Conservation (phyloP, 495 filamentous ascomycete genomes). For the Talaromyces adpressus region DNA sequence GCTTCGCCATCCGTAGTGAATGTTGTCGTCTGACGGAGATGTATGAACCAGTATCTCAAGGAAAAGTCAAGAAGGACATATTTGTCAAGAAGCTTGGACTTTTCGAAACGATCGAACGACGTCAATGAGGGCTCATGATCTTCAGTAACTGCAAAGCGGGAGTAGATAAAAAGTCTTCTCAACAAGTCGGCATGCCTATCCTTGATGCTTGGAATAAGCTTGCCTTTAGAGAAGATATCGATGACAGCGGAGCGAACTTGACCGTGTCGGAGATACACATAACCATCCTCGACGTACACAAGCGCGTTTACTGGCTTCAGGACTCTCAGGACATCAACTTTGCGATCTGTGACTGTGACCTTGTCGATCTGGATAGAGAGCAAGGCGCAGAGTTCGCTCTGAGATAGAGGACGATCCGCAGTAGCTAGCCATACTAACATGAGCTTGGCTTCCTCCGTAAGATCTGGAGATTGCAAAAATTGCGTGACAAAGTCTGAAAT, state of each 20-base stretch:
- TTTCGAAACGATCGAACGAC: conserved; percentile 18
- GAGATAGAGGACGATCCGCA: conserved; percentile 22
- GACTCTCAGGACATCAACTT: conserved; percentile 13
- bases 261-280: conserved; percentile 28
- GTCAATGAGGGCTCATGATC: conserved; percentile 23
- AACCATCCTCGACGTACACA: conserved; percentile 25
- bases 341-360: conserved; percentile 18
- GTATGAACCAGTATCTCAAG: conserved; percentile 29
- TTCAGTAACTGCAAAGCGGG: conserved; percentile 19
- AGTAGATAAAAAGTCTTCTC: conserved; percentile 24
- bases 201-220: conserved; percentile 20
- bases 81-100: conserved; percentile 13
- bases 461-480: conserved; percentile 11
- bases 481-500: conserved; percentile 25
- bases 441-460: conserved; percentile 20
- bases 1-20: conserved; percentile 21
- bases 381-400: conserved; percentile 21
- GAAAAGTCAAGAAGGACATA: conserved; percentile 29
- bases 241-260: conserved; percentile 23
- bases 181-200: conserved; percentile 26
- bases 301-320: conserved; percentile 22
- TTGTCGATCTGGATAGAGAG: conserved; percentile 24
- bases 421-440: conserved; percentile 28
- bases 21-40: conserved; percentile 19
- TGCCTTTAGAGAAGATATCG: conserved; percentile 23